phyloP scores from a whole-genome alignment of 192 early-diverging fungal species.

The Coemansia nantahalensis region DNA sequence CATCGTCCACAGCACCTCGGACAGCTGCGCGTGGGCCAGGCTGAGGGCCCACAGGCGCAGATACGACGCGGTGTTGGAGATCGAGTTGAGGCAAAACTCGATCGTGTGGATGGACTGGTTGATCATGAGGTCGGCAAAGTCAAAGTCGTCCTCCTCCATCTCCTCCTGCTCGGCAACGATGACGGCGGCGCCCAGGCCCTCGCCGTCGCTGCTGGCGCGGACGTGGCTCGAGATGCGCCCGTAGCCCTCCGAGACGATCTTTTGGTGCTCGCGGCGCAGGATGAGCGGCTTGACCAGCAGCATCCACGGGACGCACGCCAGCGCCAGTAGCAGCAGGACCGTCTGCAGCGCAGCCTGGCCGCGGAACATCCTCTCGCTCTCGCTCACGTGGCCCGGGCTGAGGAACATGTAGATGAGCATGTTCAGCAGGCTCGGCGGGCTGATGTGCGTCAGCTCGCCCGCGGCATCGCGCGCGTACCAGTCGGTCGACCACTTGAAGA shows the following conservation, averaged over 20 bases:
- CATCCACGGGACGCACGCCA: conserved; percentile 97
- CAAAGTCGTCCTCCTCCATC: conserved; percentile 73
- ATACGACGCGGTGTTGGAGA: conserved; percentile 99
- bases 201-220: conserved; percentile 52
- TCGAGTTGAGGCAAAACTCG: conserved; percentile 93
- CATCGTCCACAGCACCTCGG: conserved; percentile 97
- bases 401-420: conserved; percentile 99
- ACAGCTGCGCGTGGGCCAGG: conserved; percentile 96
- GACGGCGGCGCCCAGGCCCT: conserved; percentile 43
- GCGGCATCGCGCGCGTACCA: conserved; percentile 73
- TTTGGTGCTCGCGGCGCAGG: conserved; percentile 76
- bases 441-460: conserved; percentile 64
- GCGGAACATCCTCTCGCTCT: conserved; percentile 70
- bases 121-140: conserved; percentile 96
- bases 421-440: conserved; percentile 93
- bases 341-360: conserved; percentile 87
- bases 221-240: conserved; percentile 58
- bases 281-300: conserved; percentile 88
- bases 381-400: conserved; percentile 75
- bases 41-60: conserved; percentile 98
- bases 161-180: conserved; percentile 65
- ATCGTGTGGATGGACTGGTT: conserved; percentile 98
- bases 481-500: conserved; percentile 95
- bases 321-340: conserved; percentile 74
- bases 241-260: conserved; percentile 72